Evolutionary conservation across 805 yeast genomes (phyloP).

Genomic region (Ogataea trehaloabstinens): DNA sequence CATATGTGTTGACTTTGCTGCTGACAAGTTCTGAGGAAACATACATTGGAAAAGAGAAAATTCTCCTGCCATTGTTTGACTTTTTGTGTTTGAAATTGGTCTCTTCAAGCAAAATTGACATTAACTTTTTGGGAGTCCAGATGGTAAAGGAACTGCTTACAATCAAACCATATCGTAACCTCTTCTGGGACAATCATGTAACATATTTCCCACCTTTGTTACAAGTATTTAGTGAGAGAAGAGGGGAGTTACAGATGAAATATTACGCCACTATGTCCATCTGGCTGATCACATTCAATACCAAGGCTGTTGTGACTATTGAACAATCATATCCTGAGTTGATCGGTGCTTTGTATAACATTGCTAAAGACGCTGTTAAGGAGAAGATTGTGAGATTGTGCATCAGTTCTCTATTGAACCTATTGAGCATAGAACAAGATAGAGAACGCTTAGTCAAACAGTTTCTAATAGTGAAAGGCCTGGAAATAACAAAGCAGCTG

Average conservation of each 20-base stretch:
- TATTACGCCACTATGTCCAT: constrained; percentile 73
- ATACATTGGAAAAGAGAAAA: constrained; percentile 30
- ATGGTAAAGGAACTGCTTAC: constrained; percentile 60
- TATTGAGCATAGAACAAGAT: constrained; percentile 41
- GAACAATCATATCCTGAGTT: constrained; percentile 53
- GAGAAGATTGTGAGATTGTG: constrained; percentile 87
- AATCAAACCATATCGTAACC: constrained; percentile 48
- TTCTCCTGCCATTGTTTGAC: constrained; percentile 39
- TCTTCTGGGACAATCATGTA: constrained; percentile 46
- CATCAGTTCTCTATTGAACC: constrained; percentile 68
- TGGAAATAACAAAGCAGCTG: constrained; percentile 63
- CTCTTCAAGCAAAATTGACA: constrained; percentile 41
- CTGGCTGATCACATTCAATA: constrained; percentile 83
- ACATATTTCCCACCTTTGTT: constrained; percentile 50
- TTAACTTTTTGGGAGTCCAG: constrained; percentile 64
- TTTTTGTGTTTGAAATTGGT: constrained; percentile 28
- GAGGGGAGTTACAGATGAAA: constrained; percentile 71
- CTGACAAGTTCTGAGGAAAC: constrained; percentile 31
- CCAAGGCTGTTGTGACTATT: constrained; percentile 44
- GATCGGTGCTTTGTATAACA: constrained; percentile 49
- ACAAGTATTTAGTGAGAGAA: constrained; percentile 41
- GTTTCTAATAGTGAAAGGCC: constrained; percentile 70
- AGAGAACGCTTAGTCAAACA: constrained; percentile 57
- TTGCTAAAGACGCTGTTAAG: constrained; percentile 81
- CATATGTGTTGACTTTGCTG: constrained; percentile 52